Evolutionary conservation across 345 rosid species (phyloP).

Genomic region (Excoecaria cochinchinensis): DNA sequence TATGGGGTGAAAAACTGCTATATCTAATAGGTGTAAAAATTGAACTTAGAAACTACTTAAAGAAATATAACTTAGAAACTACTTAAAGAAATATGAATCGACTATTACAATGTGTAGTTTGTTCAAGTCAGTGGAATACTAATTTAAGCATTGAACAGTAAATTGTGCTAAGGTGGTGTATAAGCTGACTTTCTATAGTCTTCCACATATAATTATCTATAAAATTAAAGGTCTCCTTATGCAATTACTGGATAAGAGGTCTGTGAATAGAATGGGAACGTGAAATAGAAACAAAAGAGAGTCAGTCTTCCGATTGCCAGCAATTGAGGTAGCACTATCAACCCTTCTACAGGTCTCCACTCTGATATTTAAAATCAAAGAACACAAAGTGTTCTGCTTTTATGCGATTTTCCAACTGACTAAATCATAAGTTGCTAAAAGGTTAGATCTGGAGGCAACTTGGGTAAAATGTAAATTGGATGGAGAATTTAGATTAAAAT

Average conservation of each 20-base stretch:
- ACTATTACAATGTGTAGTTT: background rate
- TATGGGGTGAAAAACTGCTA: background rate
- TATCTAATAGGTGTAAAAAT: background rate
- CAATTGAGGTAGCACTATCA: background rate
- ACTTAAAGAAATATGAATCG: background rate
- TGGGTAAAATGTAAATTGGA: background rate
- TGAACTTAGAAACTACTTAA: background rate
- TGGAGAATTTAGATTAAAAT: background rate
- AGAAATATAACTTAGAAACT: background rate
- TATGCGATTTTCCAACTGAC: background rate
- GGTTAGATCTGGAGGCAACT: background rate
- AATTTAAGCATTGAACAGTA: background rate
- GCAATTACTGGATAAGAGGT: background rate
- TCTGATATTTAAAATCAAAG: background rate
- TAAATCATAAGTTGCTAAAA: background rate
- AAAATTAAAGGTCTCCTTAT: too few species aligned
- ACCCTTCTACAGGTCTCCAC: background rate
- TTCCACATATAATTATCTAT: background rate
- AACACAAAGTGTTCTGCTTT: background rate
- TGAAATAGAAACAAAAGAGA: background rate
- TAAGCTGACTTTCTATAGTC: background rate
- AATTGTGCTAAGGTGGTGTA: background rate
- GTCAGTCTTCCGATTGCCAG: background rate
- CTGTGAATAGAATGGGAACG: background rate
- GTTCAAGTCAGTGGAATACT: background rate